Evolutionary conservation across 2,329 filamentous ascomycete species (phyloP), one percentile per base, ranked within the genome.

Genomic region (Lecanosticta acicola): DNA sequence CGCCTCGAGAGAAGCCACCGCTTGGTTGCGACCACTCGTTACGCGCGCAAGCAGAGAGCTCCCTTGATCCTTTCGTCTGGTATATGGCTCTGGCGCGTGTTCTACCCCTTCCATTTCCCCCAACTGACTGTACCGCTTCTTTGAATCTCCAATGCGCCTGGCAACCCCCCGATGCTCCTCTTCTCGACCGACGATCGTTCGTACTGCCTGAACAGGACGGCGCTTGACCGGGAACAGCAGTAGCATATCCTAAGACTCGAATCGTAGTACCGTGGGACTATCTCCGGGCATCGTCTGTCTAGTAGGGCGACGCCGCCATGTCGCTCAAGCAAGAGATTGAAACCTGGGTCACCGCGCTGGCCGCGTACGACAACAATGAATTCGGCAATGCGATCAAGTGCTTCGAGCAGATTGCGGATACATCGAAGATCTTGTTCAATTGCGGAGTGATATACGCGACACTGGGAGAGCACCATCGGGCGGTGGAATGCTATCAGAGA

Each of bases 351-450:
- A 76, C 84, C 66, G 93, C 93, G 69, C 81, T 98, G 45, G 82
- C 75, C 59, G 84, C 84, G 65, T 98, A 98, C 73, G 93, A 98
- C 71, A 93, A 91, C 71, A 94, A 95, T 71, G 88, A 98, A 64
- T 97, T 94, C 70, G 91, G 97, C 62, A 85, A 91, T 56, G 83
- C 93, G 20, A 72, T 97, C 53, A 79, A 76, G 59, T 80, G 86
- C 50, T 97, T 98, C 64, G 85, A 87, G 53, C 80, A 77, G 58
- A 95, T 98, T 61, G 78, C 85, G 51, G 93, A 97, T 66, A 98
- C 93, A 0, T 96, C 93, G 59, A 97, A 95, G 75, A 98, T 98
- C 53, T 76, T 95, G 51, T 98, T 98, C 76, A 98, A 98, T 64
- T 94, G 91, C 69, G 93, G 93, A 58, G 91, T 98, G 32, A 97